These are phyloP conservation scores for Papilionanthe hybrid DNA, from an alignment of 116 monocot genomes.

Conservation along the genomic window DNA sequence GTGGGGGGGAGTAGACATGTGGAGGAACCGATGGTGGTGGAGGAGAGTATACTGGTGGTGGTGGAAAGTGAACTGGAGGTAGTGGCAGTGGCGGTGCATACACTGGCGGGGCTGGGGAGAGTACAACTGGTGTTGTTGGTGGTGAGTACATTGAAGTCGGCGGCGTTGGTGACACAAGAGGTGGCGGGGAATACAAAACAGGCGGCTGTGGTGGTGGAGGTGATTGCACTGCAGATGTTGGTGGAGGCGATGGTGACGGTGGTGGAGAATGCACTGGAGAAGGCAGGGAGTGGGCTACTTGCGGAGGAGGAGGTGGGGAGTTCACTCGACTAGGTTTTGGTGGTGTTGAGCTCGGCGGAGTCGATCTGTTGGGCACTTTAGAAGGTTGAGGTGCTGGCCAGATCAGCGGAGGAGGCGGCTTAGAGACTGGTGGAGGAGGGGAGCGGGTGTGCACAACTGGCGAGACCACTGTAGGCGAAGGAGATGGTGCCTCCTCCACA, in stretches of 20 bases:
- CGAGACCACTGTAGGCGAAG: conserved; percentile 4
- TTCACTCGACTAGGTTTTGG: background rate
- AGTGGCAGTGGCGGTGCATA: background rate
- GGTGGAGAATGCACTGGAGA: background rate
- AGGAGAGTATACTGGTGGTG: background rate
- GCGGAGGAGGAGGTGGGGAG: background rate
- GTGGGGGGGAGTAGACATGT: background rate
- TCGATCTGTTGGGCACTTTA: background rate
- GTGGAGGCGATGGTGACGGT: background rate
- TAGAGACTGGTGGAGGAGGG: background rate
- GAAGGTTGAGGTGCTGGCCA: background rate
- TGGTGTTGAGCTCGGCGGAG: background rate
- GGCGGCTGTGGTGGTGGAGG: background rate
- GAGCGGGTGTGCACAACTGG: background rate
- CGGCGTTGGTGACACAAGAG: background rate
- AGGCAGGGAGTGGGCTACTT: too few relatives aligned
- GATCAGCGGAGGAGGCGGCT: background rate
- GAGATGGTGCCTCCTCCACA: too few relatives aligned
- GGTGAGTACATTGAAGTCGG: background rate
- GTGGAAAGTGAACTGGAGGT: background rate
- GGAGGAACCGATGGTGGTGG: conserved; percentile 2
- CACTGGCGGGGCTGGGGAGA: background rate
- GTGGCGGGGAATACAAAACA: background rate
- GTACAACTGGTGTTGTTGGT: background rate
- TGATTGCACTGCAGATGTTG: too few relatives aligned